Conservation (phyloP, 495 filamentous ascomycete genomes). For the Apiosordaria backusii region DNA sequence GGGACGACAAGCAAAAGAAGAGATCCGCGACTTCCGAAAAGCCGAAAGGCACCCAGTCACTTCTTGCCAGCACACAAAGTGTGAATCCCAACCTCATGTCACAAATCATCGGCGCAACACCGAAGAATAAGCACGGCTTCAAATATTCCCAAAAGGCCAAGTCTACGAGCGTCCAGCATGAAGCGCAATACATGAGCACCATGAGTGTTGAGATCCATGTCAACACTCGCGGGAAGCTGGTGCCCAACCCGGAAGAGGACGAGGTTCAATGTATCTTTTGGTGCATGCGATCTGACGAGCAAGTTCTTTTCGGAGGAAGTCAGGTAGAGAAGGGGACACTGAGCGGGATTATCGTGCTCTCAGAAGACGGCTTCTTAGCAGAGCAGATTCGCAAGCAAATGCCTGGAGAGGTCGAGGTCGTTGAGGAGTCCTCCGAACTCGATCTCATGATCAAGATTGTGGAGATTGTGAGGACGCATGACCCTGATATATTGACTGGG, state of each 20-base stretch:
- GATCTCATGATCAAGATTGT: slow-evolving; percentile 78
- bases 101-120: slow-evolving; percentile 87
- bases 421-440: slow-evolving; percentile 74
- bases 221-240: slow-evolving; percentile 74
- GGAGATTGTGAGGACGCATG: slow-evolving; percentile 76
- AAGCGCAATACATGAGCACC: slow-evolving; percentile 91
- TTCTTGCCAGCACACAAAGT: neutral
- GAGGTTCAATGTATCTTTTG: slow-evolving; percentile 90
- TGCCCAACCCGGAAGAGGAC: slow-evolving; percentile 85
- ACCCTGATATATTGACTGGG: slow-evolving; percentile 92
- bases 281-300: slow-evolving; percentile 75
- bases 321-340: slow-evolving; percentile 38
- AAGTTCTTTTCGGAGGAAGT: slow-evolving; percentile 17
- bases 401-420: slow-evolving; percentile 52
- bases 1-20: slow-evolving; percentile 37
- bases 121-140: slow-evolving; percentile 77
- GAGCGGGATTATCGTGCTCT: slow-evolving; percentile 63
- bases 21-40: slow-evolving; percentile 41
- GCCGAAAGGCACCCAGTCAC: slow-evolving; percentile 11
- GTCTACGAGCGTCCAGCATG: slow-evolving; percentile 74
- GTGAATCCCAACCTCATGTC: slow-evolving; percentile 50
- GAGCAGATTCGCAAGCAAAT: slow-evolving; percentile 45
- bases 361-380: slow-evolving; percentile 53
- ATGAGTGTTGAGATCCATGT: slow-evolving; percentile 97
- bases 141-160: slow-evolving; percentile 79